Conservation (phyloP, 768 basidiomycete genomes). For the Suillus plorans region DNA sequence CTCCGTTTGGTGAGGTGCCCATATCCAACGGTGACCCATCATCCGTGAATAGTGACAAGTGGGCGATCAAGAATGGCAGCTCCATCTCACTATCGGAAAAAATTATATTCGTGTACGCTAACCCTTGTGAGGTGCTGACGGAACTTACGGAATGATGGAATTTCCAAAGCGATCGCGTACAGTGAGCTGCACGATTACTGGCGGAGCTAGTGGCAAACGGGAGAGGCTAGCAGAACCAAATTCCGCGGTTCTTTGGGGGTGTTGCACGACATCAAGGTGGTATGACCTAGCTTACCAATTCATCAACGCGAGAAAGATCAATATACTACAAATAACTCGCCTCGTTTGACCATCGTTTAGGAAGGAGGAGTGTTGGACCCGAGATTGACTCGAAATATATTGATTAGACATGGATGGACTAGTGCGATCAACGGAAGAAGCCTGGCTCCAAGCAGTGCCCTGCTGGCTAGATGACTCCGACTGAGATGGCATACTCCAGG, state of each 20-base stretch:
- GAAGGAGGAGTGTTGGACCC: constrained; percentile 59
- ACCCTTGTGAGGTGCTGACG: constrained; percentile 19
- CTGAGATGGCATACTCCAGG: constrained; percentile 37
- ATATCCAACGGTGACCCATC: constrained; percentile 69
- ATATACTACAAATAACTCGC: constrained; percentile 34
- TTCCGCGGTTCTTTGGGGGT: constrained; percentile 80
- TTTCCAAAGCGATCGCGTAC: constrained; percentile 73
- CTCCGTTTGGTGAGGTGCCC: constrained; percentile 49
- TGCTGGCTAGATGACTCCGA: constrained; percentile 32
- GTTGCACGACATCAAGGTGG: constrained; percentile 82
- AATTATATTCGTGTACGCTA: constrained; percentile 19
- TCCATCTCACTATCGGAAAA: constrained; percentile 68
- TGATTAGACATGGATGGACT: constrained; percentile 35
- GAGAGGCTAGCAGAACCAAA: constrained; percentile 75
- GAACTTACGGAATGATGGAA: constrained; percentile 74
- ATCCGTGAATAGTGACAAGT: constrained; percentile 71
- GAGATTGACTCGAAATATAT: constrained; percentile 42
- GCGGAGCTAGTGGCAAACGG: constrained; percentile 81
- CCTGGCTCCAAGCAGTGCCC: constrained; percentile 27
- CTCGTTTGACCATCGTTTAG: constrained; percentile 53
- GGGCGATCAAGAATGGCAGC: constrained; percentile 84
- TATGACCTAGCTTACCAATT: constrained; percentile 51
- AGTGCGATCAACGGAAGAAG: constrained; percentile 27
- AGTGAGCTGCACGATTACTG: constrained; percentile 77
- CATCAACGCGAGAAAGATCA: constrained; percentile 18